phyloP scores from a whole-genome alignment of 352 stramenopile genomes.

The Phytophthora pini region DNA sequence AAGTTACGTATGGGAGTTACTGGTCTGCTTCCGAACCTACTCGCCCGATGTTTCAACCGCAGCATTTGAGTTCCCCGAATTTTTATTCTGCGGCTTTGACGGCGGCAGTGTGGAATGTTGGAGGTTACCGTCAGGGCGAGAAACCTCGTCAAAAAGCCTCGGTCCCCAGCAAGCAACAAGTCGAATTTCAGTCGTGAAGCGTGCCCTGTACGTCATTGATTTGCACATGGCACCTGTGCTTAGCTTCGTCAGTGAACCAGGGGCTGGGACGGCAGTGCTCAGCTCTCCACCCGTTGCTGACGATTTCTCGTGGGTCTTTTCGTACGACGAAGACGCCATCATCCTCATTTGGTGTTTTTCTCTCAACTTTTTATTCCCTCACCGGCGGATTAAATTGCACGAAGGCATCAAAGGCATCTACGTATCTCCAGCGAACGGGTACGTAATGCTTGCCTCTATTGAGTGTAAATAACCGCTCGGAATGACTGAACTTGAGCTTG shows the following conservation, averaged over 20 bases:
- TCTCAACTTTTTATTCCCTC: constrained; percentile 58
- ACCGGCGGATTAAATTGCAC: constrained; percentile 54
- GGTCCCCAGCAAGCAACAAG: constrained; percentile 11
- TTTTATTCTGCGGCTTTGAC: constrained; percentile 61
- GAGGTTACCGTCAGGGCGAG: constrained; percentile 31
- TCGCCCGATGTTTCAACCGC: constrained; percentile 40
- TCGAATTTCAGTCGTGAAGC: constrained; percentile 51
- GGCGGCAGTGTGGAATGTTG: constrained; percentile 63
- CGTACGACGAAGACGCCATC: constrained; percentile 49
- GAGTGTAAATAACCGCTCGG: not conserved
- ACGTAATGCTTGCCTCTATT: constrained; percentile 3
- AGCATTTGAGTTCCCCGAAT: constrained; percentile 41
- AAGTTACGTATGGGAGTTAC: constrained; percentile 40
- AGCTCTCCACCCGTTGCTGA: constrained; percentile 20
- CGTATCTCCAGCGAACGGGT: constrained; percentile 27
- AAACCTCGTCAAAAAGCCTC: not conserved
- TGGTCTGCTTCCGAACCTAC: constrained; percentile 58
- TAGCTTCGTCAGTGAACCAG: constrained; percentile 43
- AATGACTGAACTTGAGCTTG: constrained; percentile 5
- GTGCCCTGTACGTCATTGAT: constrained; percentile 53
- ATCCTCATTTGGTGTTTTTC: constrained; percentile 67
- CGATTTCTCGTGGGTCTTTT: constrained; percentile 64
- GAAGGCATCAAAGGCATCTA: constrained; percentile 44
- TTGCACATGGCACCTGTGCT: constrained; percentile 52
- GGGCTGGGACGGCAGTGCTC: constrained; percentile 18